Evolutionary conservation across 139 green algal genomes (phyloP).

Genomic region (Mesostigma viride): DNA sequence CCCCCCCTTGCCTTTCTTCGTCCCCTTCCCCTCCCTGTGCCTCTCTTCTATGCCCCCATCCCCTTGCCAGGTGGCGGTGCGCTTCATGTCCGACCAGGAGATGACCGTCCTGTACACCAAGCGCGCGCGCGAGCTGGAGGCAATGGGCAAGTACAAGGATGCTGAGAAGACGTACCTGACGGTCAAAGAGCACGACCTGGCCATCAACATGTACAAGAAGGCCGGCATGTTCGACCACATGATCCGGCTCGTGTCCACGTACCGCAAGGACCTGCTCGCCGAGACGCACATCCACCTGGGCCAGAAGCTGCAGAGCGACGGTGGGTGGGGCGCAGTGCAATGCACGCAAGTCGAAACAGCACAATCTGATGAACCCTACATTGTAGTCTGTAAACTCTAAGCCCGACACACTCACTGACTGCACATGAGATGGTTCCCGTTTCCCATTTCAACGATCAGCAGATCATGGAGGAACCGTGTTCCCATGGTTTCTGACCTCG

Average conservation of each 20-base stretch:
- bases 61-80: slow-evolving; percentile 49
- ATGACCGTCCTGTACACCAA: slow-evolving; percentile 36
- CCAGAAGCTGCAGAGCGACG: slow-evolving; percentile 51
- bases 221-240: slow-evolving; percentile 54
- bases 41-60: no score
- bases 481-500: no score
- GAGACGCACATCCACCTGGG: slow-evolving; percentile 41
- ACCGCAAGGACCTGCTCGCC: slow-evolving; percentile 40
- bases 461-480: no score
- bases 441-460: no score
- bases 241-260: slow-evolving; percentile 52
- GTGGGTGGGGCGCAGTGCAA: no score
- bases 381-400: no score
- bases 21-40: no score
- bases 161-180: slow-evolving; percentile 63
- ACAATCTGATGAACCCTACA: no score
- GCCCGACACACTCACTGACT: no score
- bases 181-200: slow-evolving; percentile 51
- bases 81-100: slow-evolving; percentile 56
- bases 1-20: no score
- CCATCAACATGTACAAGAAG: slow-evolving; percentile 73
- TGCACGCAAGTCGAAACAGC: slow-evolving; percentile 21
- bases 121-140: slow-evolving; percentile 53
- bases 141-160: slow-evolving; percentile 42
- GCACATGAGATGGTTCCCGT: no score